phyloP scores from a whole-genome alignment of 1,284 basidiomycete genomes.

The Paramarasmius palmivorus region DNA sequence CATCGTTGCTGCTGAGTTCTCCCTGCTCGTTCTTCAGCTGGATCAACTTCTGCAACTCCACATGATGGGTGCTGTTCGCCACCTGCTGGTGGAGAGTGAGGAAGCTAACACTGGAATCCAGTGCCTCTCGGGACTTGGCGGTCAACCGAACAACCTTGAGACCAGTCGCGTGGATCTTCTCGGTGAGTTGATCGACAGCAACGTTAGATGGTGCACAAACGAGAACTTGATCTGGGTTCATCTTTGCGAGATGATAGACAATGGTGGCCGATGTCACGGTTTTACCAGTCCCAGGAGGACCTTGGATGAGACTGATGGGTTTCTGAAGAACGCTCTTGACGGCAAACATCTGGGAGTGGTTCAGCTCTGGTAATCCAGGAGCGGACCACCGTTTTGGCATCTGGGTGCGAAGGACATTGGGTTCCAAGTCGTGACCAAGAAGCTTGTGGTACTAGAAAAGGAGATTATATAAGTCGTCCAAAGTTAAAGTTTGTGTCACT shows the following conservation, averaged over 20 bases:
- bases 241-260: conserved; percentile 98
- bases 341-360: conserved; percentile 99
- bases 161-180: conserved; percentile 97
- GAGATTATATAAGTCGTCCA: conserved; percentile 7
- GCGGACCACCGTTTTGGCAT: conserved; percentile 98
- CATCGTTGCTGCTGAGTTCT: conserved; percentile 94
- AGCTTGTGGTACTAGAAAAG: conserved; percentile 89
- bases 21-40: conserved; percentile 98
- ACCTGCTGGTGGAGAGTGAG: conserved; percentile 98
- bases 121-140: conserved; percentile 96
- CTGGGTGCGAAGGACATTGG: conserved; percentile 85
- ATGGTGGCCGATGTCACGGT: conserved; percentile 99
- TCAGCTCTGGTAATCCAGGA: conserved; percentile 95
- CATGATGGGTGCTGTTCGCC: conserved; percentile 91
- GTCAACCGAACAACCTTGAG: conserved; percentile 97
- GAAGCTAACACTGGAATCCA: conserved; percentile 92
- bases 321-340: conserved; percentile 99
- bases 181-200: conserved; percentile 97
- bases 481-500: conserved; percentile 30
- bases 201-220: conserved; percentile 99
- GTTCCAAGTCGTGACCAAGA: conserved; percentile 93
- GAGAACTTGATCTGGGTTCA: conserved; percentile 99
- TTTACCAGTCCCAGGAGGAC: conserved; percentile 98
- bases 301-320: conserved; percentile 97
- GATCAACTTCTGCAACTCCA: conserved; percentile 96